phyloP scores from a whole-genome alignment of 768 basidiomycete genomes.

The Chiua virens region DNA sequence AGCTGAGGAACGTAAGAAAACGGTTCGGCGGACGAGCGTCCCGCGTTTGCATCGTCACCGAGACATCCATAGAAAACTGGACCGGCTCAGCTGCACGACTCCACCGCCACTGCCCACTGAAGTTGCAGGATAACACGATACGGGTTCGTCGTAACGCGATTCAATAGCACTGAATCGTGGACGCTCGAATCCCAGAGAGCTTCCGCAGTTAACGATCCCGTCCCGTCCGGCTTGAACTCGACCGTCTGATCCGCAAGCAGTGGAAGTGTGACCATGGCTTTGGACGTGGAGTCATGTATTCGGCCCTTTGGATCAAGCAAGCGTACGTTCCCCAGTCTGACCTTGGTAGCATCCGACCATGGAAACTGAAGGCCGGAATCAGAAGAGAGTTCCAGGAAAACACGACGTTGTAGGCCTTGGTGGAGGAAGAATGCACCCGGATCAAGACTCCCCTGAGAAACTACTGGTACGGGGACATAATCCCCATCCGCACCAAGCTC shows the following conservation, averaged over 20 bases:
- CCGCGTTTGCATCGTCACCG: constrained; percentile 78
- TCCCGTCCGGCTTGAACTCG: constrained; percentile 84
- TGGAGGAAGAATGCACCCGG: constrained; percentile 85
- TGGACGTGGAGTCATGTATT: constrained; percentile 74
- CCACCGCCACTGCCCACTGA: constrained; percentile 77
- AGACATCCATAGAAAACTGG: constrained; percentile 86
- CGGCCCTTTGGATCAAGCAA: constrained; percentile 83
- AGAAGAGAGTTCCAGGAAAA: constrained; percentile 75
- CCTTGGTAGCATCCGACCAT: constrained; percentile 76
- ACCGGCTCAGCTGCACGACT: constrained; percentile 82
- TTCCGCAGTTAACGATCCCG: constrained; percentile 63
- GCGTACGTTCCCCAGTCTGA: constrained; percentile 82
- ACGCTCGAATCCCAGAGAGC: constrained; percentile 93
- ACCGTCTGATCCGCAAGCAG: constrained; percentile 69
- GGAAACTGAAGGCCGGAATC: constrained; percentile 89
- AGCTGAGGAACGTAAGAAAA: constrained; percentile 73
- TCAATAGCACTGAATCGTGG: constrained; percentile 83
- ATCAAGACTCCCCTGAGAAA: constrained; percentile 73
- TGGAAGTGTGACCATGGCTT: constrained; percentile 68
- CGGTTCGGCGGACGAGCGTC: constrained; percentile 84
- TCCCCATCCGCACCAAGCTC: constrained; percentile 85
- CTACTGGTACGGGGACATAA: constrained; percentile 81
- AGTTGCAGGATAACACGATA: constrained; percentile 82
- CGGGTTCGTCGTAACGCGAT: constrained; percentile 75
- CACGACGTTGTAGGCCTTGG: constrained; percentile 88